These are phyloP conservation scores for Ceratopteris richardii DNA, from an alignment of 75 land plant genomes.

Conservation along the genomic window DNA sequence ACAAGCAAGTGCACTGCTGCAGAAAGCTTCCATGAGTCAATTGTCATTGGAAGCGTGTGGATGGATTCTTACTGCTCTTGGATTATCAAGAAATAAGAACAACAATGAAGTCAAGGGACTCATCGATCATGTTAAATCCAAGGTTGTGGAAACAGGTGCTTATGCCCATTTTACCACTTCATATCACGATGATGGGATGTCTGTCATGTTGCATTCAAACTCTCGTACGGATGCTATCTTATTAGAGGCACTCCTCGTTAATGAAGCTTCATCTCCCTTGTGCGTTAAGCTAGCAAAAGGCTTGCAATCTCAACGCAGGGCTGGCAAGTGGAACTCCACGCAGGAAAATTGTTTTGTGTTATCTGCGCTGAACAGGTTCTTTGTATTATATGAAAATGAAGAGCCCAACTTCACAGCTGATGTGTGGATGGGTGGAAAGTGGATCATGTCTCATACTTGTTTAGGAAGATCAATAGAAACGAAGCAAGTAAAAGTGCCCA, in stretches of 20 bases:
- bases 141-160: background rate
- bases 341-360: slow-evolving; percentile 1
- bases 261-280: background rate
- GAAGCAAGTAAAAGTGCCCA: background rate
- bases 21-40: background rate
- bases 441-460: background rate
- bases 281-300: slow-evolving; percentile 1
- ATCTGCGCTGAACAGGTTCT: background rate
- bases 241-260: background rate
- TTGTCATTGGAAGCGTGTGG: slow-evolving; percentile 5
- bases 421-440: background rate
- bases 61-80: background rate
- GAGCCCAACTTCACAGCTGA: background rate
- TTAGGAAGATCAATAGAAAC: background rate
- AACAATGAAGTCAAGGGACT: background rate
- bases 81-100: background rate
- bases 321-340: background rate
- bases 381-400: background rate
- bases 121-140: background rate
- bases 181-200: slow-evolving; percentile 1
- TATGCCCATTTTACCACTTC: background rate
- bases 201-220: slow-evolving; percentile 1
- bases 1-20: background rate
- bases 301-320: background rate
- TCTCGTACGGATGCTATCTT: background rate